Base-by-base conservation (phyloP, 2,329 filamentous ascomycete species). In the Exophiala sp. region DNA sequence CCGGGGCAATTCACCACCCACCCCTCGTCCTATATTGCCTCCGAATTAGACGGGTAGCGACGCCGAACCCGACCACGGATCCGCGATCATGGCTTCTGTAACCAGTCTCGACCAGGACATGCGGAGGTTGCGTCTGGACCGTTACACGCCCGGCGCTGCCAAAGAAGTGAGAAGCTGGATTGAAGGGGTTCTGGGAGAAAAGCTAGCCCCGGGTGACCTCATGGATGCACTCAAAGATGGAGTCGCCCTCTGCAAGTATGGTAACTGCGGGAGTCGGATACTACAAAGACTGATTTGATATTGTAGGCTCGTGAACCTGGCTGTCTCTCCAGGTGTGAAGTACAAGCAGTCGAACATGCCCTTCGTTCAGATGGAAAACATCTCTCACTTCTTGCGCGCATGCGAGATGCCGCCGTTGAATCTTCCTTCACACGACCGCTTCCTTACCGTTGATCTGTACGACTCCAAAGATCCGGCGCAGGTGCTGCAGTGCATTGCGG, bases 321-420 rank as follows among this genome's bases (percentile, higher is more conserved):
- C 80, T 24, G 86, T 87, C 21, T 80, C 83, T 13, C 86, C 87
- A 0, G 85, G 85, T 24, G 80, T 95, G 70, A 88, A 85, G 67
- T 97, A 86, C 78, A 97, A 97, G 71, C 77, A 85, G 65, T 95
- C 90, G 1, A 72, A 82, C 34, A 97, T 97, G 91, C 93, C 93
- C 0, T 98, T 98, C 66, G 91, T 97, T 34, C 93, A 98, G 70
- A 97, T 97, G 90, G 93, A 98, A 69, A 98, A 98, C 67, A 96
- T 98, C 64, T 94, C 90, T 3, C 88, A 95, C 65, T 98, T 96
- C 70, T 81, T 98, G 46, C 82, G 81, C 63, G 89, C 88, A 53
- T 95, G 90, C 73, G 87, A 95, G 69, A 74, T 80, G 43, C 81
- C 86, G 21, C 93, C 93, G 0, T 74, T 98, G 45, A 90, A 83